These are phyloP conservation scores for Groenewaldozyma salmanticensis DNA, from an alignment of 805 yeast species.

Conservation along the genomic window DNA sequence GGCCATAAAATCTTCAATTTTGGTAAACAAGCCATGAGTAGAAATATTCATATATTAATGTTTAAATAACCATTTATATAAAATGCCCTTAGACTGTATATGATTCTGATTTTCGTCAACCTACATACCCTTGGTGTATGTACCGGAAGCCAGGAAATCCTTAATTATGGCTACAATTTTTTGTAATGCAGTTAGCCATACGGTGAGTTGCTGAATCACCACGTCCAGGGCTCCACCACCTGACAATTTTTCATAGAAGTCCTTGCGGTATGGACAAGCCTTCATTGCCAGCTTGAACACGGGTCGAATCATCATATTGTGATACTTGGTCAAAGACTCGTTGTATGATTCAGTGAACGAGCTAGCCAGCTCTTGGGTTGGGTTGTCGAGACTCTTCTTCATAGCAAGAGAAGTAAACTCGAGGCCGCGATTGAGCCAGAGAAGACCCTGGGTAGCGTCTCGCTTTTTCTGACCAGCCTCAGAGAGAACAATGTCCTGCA, in stretches of 20 bases:
- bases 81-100: too few species aligned
- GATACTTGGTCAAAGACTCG: conserved; percentile 73
- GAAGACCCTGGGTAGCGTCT: conserved; percentile 81
- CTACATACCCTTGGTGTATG: conserved; percentile 81
- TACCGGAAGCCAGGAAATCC: conserved; percentile 67
- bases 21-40: too few species aligned
- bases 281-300: conserved; percentile 90
- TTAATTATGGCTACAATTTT: conserved; percentile 60
- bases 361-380: conserved; percentile 53
- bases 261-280: conserved; percentile 87
- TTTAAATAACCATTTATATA: too few species aligned
- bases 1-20: too few species aligned
- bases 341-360: conserved; percentile 79
- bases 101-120: too few species aligned
- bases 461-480: conserved; percentile 60
- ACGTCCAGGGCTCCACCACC: conserved; percentile 47
- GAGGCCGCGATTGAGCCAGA: conserved; percentile 76
- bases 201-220: conserved; percentile 53
- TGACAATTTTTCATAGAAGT: conserved; percentile 61
- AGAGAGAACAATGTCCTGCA: conserved; percentile 66
- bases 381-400: conserved; percentile 63
- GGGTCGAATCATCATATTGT: conserved; percentile 73
- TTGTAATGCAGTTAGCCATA: conserved; percentile 73
- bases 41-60: too few species aligned
- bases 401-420: conserved; percentile 86